Conservation (phyloP, 2,329 filamentous ascomycete genomes). For the Trichoderma sp. region DNA sequence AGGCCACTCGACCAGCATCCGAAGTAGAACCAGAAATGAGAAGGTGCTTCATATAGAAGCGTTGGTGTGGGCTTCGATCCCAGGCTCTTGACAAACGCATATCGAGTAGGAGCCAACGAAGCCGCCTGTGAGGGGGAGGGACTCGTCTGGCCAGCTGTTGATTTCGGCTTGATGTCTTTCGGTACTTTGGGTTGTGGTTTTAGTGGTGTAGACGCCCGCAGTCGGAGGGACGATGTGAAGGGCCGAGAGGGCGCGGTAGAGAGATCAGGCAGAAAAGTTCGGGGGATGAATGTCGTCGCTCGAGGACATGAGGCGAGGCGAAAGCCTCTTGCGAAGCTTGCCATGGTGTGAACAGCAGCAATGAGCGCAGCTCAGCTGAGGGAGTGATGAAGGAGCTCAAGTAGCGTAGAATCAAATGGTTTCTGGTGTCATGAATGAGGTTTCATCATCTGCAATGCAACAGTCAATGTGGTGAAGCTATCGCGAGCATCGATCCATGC, state of each 20-base stretch:
- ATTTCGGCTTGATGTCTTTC: constrained; percentile 27
- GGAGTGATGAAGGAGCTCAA: no score
- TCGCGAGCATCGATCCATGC: not conserved
- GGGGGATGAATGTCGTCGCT: constrained; percentile 32
- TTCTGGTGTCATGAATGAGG: constrained; percentile 4
- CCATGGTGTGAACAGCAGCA: constrained; percentile 34
- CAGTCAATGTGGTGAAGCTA: constrained; percentile 2
- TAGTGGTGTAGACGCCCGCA: constrained; percentile 32
- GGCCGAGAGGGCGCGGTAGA: constrained; percentile 34
- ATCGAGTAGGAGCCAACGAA: constrained; percentile 37
- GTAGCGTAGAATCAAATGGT: not conserved
- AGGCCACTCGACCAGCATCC: constrained; percentile 60
- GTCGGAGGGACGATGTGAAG: constrained; percentile 38
- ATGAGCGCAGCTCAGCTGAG: not conserved
- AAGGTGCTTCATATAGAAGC: constrained; percentile 65
- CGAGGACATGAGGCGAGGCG: constrained; percentile 36
- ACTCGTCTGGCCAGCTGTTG: constrained; percentile 27
- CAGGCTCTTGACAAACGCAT: constrained; percentile 58
- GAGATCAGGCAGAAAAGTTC: constrained; percentile 33
- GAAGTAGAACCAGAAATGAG: constrained; percentile 64
- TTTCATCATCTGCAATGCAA: constrained; percentile 12
- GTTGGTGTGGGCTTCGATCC: constrained; percentile 59
- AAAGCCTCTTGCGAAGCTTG: constrained; percentile 40
- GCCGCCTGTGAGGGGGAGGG: constrained; percentile 28
- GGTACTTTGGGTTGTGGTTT: constrained; percentile 30